These are phyloP conservation scores for Gorgonomyces haynaldii DNA, from an alignment of 192 early-diverging fungal species.

Conservation along the genomic window DNA sequence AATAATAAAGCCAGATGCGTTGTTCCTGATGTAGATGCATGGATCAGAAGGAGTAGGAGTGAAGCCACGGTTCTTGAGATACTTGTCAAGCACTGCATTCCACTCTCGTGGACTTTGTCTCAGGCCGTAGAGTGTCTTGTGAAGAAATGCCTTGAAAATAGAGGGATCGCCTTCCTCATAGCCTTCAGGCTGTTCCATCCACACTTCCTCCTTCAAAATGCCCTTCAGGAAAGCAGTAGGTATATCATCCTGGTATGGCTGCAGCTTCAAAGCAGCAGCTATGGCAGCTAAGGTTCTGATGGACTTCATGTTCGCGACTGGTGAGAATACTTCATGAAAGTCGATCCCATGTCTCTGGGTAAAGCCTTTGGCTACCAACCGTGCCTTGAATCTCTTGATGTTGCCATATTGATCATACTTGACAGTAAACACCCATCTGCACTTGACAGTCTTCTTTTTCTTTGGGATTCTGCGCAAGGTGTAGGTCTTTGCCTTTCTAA, in stretches of 20 bases:
- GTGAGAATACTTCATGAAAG: constrained; percentile 29
- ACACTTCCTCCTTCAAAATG: constrained; percentile 15
- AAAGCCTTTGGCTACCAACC: constrained; percentile 23
- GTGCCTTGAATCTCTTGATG: constrained; percentile 16
- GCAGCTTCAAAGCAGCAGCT: neutral
- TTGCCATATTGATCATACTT: constrained; percentile 14
- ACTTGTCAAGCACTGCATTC: neutral
- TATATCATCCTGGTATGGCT: constrained; percentile 22
- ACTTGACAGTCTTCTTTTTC: constrained; percentile 10
- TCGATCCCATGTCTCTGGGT: constrained; percentile 21
- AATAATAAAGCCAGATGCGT: neutral
- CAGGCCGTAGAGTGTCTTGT: constrained; percentile 17
- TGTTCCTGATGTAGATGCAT: constrained; percentile 8
- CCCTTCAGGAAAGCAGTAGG: constrained; percentile 22
- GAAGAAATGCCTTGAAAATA: neutral
- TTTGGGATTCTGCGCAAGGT: neutral
- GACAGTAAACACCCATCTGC: constrained; percentile 14
- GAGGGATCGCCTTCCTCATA: neutral
- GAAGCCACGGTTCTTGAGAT: neutral
- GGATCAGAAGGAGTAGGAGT: neutral
- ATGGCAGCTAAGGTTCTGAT: constrained; percentile 11
- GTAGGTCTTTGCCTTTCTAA: neutral
- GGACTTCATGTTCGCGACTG: constrained; percentile 18
- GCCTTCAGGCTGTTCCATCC: constrained; percentile 17
- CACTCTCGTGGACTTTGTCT: constrained; percentile 11